These are phyloP conservation scores for Camellia oleifera DNA, from an alignment of 179 eudicot species.

Conservation along the genomic window DNA sequence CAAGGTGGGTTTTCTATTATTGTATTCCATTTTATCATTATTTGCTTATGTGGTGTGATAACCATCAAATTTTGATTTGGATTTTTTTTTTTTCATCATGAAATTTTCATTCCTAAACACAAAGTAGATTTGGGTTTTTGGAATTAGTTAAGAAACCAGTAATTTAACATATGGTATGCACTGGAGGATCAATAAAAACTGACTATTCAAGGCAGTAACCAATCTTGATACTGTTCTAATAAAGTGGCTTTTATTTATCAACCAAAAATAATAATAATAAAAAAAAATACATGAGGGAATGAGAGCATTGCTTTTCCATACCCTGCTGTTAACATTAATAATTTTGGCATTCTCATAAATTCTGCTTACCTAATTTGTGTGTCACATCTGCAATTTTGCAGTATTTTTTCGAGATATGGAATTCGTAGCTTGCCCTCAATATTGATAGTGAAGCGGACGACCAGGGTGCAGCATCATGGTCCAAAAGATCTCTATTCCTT, in stretches of 20 bases:
- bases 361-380: conserved; percentile 13
- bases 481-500: conserved; percentile 38
- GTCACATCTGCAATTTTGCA: conserved; percentile 41
- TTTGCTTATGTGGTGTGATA: not conserved
- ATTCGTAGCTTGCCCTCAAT: conserved; percentile 45
- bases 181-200: not conserved
- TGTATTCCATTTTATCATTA: not conserved
- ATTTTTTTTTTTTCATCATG: not conserved
- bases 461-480: conserved; percentile 34
- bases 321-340: not conserved
- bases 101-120: not conserved
- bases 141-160: not conserved
- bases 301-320: not conserved
- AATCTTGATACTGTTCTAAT: no score
- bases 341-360: not conserved
- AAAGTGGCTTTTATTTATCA: no score
- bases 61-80: no score
- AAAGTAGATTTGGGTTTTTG: not conserved
- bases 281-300: not conserved
- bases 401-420: conserved; percentile 49
- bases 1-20: conserved; percentile 27
- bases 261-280: no score
- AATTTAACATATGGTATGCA: not conserved
- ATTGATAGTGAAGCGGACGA: conserved; percentile 32
- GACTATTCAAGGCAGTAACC: not conserved